Conservation (phyloP, 768 basidiomycete species). For the Naematelia encephala region DNA sequence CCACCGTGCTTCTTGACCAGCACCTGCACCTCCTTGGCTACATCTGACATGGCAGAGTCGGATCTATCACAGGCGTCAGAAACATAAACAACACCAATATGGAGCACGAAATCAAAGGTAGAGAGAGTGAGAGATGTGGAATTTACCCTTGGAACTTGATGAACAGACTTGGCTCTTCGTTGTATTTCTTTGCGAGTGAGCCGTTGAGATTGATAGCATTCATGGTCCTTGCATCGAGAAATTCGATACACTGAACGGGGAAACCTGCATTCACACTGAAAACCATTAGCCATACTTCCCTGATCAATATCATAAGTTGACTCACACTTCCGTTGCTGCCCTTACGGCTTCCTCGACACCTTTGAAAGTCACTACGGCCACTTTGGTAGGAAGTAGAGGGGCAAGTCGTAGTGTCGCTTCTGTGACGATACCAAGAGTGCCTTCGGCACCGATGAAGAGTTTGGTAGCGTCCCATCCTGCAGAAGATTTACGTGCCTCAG, state of each 20-base stretch:
- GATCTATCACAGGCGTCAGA: conserved; percentile 49
- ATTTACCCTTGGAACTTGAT: conserved; percentile 78
- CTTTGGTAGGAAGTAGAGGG: conserved; percentile 74
- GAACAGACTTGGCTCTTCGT: conserved; percentile 74
- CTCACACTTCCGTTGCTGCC: conserved; percentile 72
- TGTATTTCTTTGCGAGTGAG: conserved; percentile 60
- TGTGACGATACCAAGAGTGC: conserved; percentile 84
- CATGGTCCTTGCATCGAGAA: conserved; percentile 75
- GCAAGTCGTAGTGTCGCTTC: conserved; percentile 82
- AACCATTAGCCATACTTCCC: background rate
- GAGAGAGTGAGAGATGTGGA: background rate
- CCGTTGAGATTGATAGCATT: conserved; percentile 68
- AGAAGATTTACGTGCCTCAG: conserved; percentile 62
- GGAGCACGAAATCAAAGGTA: background rate
- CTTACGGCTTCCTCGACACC: conserved; percentile 70
- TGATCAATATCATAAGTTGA: background rate
- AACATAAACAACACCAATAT: background rate
- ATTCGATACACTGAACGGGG: conserved; percentile 82
- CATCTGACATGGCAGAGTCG: conserved; percentile 56
- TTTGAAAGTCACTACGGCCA: conserved; percentile 84
- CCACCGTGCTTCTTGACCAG: conserved; percentile 70
- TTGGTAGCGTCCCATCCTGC: conserved; percentile 86
- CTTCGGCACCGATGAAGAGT: conserved; percentile 84
- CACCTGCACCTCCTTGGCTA: conserved; percentile 60
- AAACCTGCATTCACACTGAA: conserved; percentile 60